Base-by-base conservation (phyloP, 805 yeast species). In the Ogataea wickerhamii region DNA sequence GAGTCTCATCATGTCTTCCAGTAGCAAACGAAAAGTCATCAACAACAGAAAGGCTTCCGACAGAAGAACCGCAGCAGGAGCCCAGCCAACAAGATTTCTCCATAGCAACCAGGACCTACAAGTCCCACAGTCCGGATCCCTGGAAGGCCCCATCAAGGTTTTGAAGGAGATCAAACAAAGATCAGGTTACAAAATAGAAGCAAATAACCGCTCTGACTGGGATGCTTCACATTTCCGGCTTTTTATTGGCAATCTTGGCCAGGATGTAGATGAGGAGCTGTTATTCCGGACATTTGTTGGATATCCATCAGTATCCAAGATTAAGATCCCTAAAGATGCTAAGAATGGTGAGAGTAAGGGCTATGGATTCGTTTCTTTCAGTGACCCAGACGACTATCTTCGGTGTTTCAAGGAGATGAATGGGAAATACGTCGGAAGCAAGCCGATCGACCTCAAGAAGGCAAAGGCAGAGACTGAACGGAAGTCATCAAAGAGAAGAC, bases 211-310 rank as follows among this genome's bases (percentile, higher is more conserved):
- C 79, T 74, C 42, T 42, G 82, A 75, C 29, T 82, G 87, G 87
- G 74, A 82, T 51, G 86, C 88, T 0, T 61, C 67, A 13, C 87
- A 82, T 37, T 84, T 80, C 60, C 63, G 87, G 21, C 61, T 84
- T 16, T 84, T 84, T 60, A 85, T 84, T 6, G 94, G 93, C 0
- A 82, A 84, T 49, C 58, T 84, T 22, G 85, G 87, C 0, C 66
- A 70, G 4, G 89, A 82, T 49, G 89, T 77, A 3, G 73, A 69
- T 18, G 85, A 80, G 41, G 74, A 68, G 14, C 48, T 74, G 32
- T 62, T 84, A n/a, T 49, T 60, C n/a, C 56, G 64, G 17, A 78
- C 85, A 1, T 82, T 84, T 51, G 52, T 60, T 1, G 60, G 67
- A 34, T 85, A 71, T 53, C 58, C 70, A 11, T 70, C 82, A 3